These are phyloP conservation scores for Colletotrichum eleusines DNA, from an alignment of 2,329 filamentous ascomycete genomes.

Conservation along the genomic window DNA sequence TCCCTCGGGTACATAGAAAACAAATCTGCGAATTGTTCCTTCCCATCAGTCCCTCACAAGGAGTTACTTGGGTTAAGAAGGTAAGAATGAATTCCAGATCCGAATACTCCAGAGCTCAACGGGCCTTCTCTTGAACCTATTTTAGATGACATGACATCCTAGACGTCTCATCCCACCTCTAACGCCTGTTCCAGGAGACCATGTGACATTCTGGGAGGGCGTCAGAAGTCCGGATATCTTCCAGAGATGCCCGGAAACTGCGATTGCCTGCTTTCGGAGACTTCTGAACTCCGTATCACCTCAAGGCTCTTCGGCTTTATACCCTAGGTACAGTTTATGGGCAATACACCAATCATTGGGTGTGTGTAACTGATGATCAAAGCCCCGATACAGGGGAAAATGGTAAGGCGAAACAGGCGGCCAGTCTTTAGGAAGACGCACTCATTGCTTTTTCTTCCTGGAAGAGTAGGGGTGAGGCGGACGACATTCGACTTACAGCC, in stretches of 20 bases:
- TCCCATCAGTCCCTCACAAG: neutral
- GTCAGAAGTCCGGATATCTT: neutral
- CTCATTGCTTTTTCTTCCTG: neutral
- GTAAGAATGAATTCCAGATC: neutral
- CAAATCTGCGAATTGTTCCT: no score
- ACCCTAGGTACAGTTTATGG: neutral
- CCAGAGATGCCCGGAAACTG: no score
- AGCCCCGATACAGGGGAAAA: neutral
- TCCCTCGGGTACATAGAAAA: neutral
- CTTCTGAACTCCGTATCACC: neutral
- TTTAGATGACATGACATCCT: neutral
- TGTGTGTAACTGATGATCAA: neutral
- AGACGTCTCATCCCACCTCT: no score
- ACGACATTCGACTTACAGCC: neutral
- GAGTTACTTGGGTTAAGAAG: neutral
- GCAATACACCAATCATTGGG: neutral
- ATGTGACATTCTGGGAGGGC: no score
- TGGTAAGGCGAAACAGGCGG: no score
- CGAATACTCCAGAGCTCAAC: neutral
- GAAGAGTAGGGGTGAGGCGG: no score
- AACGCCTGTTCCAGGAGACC: neutral
- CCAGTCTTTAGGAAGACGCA: neutral
- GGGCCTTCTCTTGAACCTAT: neutral
- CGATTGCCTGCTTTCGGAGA: neutral
- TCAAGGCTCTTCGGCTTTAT: neutral